Conservation (phyloP, 768 basidiomycete genomes). For the Rhodosporidiobolus sp. region DNA sequence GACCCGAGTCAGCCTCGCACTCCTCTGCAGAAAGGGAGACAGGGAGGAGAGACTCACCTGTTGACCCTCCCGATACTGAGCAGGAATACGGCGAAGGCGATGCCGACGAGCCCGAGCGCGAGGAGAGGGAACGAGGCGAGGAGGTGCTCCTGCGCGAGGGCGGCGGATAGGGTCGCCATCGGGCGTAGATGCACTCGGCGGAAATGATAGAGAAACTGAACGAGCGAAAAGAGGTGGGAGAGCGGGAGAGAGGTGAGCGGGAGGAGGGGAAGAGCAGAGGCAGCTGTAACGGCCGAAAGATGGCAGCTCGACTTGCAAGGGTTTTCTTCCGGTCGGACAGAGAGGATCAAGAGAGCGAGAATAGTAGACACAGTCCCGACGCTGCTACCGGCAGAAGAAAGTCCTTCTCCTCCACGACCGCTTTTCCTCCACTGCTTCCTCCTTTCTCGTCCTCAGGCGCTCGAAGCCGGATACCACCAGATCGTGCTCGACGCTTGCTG, state of each 20-base stretch:
- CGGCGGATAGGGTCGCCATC: neutral
- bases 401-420: neutral
- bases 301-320: too few relatives aligned
- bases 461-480: neutral
- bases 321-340: too few relatives aligned
- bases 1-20: neutral
- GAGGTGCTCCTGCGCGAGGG: neutral
- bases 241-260: too few relatives aligned
- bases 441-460: neutral
- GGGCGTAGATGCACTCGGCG: neutral
- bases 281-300: too few relatives aligned
- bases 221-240: too few relatives aligned
- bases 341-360: too few relatives aligned
- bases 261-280: too few relatives aligned
- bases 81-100: neutral
- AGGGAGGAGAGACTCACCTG: neutral
- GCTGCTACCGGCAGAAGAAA: neutral
- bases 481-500: neutral
- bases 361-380: too few relatives aligned
- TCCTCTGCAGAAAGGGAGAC: neutral
- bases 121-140: conserved; percentile 8
- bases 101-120: neutral
- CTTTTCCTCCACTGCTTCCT: too few relatives aligned
- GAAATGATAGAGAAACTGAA: too few relatives aligned
- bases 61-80: neutral